Evolutionary conservation across 1,284 basidiomycete species (phyloP), one percentile per base, ranked within the genome.

Genomic region (Schizophyllum commune): DNA sequence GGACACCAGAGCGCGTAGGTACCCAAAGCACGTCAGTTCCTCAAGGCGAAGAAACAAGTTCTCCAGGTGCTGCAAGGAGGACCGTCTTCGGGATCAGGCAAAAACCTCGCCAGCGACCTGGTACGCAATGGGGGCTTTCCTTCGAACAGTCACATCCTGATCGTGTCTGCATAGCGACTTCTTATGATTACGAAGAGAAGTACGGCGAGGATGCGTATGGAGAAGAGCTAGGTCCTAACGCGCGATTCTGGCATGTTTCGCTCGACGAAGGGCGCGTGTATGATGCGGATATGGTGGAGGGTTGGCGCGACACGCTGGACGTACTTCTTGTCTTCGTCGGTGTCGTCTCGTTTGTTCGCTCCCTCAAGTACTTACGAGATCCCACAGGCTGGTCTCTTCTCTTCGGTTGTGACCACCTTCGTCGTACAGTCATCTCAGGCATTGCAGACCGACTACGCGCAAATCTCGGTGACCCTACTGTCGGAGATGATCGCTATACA

Each of bases 401-500:
- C 65, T 6, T 60, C 59, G 15, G 61, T 67, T 5, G 58, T 66
- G 5, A 64, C 66, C 4, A 60, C 65, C 5, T 65, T 67, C 51
- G 62, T 65, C 17, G 62, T 60, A 3, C 57, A 67, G 58, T 60
- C 61, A 6, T 63, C 62, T 19, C 60, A 62, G 51, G 17, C 22
- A 7, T 58, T 67, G 11, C 59, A 60, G 15, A 39, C 34, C n/a
- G 59, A 66, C 52, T 53, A 61, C 39, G 47, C n/a, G 7, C 22
- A 58, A 15, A 55, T 63, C 4, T 55, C 58, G 1, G 55, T 59
- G 9, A 57, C 60, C 1, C 52, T 67, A 1, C 54, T 65, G 11
- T 19, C 22, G 13, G 64, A 65, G 47, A 39, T 56, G 15, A 52
- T 63, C 32, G 52, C 47, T 5, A 34, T 62, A n/a, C 62, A 65